Base-by-base conservation (phyloP, 139 green algal species). In the Chlamydomonas sphaeroides region DNA sequence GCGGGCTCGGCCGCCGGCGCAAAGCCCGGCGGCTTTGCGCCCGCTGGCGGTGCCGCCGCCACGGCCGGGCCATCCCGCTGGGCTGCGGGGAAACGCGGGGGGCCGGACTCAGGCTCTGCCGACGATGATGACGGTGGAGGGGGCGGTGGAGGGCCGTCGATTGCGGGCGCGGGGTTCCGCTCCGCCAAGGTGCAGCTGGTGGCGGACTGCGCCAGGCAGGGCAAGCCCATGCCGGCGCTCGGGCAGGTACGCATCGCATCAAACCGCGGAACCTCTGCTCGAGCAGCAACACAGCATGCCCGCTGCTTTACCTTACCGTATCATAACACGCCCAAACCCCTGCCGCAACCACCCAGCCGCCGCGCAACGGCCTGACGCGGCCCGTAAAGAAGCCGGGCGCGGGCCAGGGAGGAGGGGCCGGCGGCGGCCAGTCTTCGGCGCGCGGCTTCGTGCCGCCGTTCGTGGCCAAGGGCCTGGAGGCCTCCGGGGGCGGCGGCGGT, bases 401-500 rank as follows among this genome's bases (percentile, higher is more conserved):
- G 28, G 72, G 72, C 56, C 39, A 25, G 35, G 51, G 61, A 28
- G 45, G 38, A 26, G 78, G 68, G 25, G 45, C 3, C 35, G 28
- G 18, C 30, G 71, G 45, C 20, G 38, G 68, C 41, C 79, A 30
- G 23, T 87, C 72, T 42, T 79, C 56, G 30, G 79, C 49, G 25
- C 45, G 62, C 57, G 81, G 71, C 61, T 98, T 98, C 84, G 86
- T 95, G 51, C 89, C 93, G 42, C 94, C 95, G 0, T 95, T 92
- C 78, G 85, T 95, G 28, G 78, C 80, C 20, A 92, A 92, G 35
- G 90, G 84, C 0, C 6, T 93, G 32, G 79, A 91, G 25, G 33
- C 83, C n/a, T 68, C 59, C 26, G 78, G 63, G 8, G 73, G 59
- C n/a, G 76, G 63, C 49, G 83, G 76, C 41, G 79, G 49, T 0